These are phyloP conservation scores for Paraglomus brasilianum DNA, from an alignment of 192 early-diverging fungal genomes.

Conservation along the genomic window DNA sequence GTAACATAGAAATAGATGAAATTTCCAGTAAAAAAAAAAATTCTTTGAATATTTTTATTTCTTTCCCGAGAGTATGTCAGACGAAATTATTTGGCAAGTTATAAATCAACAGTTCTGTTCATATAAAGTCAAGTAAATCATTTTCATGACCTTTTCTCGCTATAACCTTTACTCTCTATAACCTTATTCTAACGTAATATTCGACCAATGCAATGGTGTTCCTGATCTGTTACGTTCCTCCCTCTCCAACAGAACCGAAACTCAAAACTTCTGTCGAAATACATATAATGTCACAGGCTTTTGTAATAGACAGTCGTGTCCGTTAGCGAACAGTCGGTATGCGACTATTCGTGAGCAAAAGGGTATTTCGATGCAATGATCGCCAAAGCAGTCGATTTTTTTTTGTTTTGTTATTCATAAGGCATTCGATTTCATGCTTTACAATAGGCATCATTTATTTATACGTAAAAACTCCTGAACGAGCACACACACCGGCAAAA, in stretches of 20 bases:
- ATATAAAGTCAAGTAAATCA: slow-evolving; percentile 91
- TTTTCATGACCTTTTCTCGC: neutral
- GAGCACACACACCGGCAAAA: slow-evolving; percentile 90
- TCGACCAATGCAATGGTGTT: too few relatives aligned
- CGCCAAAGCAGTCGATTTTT: neutral
- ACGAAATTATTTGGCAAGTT: slow-evolving; percentile 93
- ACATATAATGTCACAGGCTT: slow-evolving; percentile 96
- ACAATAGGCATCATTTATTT: slow-evolving; percentile 73
- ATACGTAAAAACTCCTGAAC: slow-evolving; percentile 93
- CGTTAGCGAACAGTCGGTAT: slow-evolving; percentile 92
- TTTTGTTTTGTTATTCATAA: neutral
- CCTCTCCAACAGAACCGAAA: slow-evolving; percentile 69
- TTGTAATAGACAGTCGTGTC: slow-evolving; percentile 92
- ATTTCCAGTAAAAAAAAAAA: neutral
- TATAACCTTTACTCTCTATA: neutral
- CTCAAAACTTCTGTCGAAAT: slow-evolving; percentile 92
- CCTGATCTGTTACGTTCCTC: neutral
- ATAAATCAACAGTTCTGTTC: slow-evolving; percentile 97
- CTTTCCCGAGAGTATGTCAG: slow-evolving; percentile 38
- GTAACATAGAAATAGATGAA: too few relatives aligned
- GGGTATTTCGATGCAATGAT: slow-evolving; percentile 40
- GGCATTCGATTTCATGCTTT: slow-evolving; percentile 9
- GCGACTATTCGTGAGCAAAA: slow-evolving; percentile 89
- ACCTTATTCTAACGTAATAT: neutral
- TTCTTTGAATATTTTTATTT: slow-evolving; percentile 29